Evolutionary conservation across 116 monocot genomes (phyloP).

Genomic region (Cymodocea nodosa): DNA sequence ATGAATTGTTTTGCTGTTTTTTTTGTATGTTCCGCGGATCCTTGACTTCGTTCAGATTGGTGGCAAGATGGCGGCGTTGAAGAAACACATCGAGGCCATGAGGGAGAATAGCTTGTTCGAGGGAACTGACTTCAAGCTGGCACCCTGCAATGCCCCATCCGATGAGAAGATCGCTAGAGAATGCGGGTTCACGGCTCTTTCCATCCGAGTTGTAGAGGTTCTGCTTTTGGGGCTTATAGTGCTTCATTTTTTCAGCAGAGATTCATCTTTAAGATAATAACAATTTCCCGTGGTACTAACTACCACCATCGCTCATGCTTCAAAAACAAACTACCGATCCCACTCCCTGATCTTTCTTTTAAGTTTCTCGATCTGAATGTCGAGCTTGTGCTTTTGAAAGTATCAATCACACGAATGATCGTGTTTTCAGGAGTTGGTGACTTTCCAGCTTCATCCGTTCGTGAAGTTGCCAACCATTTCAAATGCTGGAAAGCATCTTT

Average conservation of each 20-base stretch:
- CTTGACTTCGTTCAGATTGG: conserved; percentile 38
- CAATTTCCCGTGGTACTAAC: too few species aligned
- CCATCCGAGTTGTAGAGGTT: conserved; percentile 80
- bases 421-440: conserved; percentile 69
- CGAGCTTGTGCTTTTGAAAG: too few species aligned
- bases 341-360: too few species aligned
- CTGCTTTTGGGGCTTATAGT: too few species aligned
- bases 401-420: not conserved
- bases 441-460: conserved; percentile 54
- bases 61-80: conserved; percentile 62
- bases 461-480: conserved; percentile 50
- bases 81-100: conserved; percentile 64
- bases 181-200: conserved; percentile 76
- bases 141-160: conserved; percentile 42
- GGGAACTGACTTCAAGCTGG: conserved; percentile 91
- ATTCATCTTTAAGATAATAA: too few species aligned
- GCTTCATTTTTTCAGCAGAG: too few species aligned
- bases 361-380: too few species aligned
- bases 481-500: conserved; percentile 82
- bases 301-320: too few species aligned
- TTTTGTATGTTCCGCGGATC: not conserved
- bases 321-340: too few species aligned
- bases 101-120: conserved; percentile 50
- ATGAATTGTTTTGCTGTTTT: not conserved
- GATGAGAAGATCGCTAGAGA: conserved; percentile 61